phyloP scores from a whole-genome alignment of 768 basidiomycete species.

The Postia placenta region DNA sequence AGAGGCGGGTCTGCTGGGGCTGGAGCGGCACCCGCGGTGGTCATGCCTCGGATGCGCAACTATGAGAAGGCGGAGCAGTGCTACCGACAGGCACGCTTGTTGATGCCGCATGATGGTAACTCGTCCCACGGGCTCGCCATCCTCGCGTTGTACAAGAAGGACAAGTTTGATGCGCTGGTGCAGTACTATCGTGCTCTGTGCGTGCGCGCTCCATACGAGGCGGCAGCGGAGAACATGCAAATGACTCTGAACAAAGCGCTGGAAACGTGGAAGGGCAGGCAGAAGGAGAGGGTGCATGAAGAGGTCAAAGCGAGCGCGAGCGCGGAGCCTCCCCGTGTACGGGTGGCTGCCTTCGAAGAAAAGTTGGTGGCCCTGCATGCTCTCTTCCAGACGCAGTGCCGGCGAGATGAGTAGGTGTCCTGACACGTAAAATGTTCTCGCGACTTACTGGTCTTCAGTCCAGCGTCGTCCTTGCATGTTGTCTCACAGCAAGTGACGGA shows the following conservation, averaged over 20 bases:
- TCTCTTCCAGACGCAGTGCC: conserved; percentile 43
- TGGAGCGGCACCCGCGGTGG: conserved; percentile 7
- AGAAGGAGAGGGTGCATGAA: conserved; percentile 15
- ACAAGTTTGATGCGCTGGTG: conserved; percentile 72
- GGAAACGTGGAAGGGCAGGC: conserved; percentile 48
- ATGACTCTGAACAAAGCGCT: conserved; percentile 62
- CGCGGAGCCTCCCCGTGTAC: conserved; percentile 39
- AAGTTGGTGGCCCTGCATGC: conserved; percentile 74
- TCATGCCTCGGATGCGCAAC: conserved; percentile 49
- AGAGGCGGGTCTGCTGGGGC: conserved; percentile 44
- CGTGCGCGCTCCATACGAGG: conserved; percentile 79
- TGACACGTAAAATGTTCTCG: not conserved
- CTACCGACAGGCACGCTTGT: conserved; percentile 79
- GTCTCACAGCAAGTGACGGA: conserved; percentile 41
- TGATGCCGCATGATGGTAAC: conserved; percentile 88
- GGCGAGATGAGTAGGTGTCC: conserved; percentile 44
- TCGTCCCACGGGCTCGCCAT: conserved; percentile 96
- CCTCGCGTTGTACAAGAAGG: conserved; percentile 76
- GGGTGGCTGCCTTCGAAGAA: conserved; percentile 64
- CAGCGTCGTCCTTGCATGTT: conserved; percentile 31
- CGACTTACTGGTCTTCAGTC: not conserved
- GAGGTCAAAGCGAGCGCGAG: conserved; percentile 26
- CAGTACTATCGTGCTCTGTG: conserved; percentile 93
- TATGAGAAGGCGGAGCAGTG: conserved; percentile 72
- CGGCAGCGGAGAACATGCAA: conserved; percentile 80